Percentiles rank a stretch among this genome's conserved stretches.
phyloP scores from a whole-genome alignment of 768 basidiomycete genomes.

The Lepiota venenata region DNA sequence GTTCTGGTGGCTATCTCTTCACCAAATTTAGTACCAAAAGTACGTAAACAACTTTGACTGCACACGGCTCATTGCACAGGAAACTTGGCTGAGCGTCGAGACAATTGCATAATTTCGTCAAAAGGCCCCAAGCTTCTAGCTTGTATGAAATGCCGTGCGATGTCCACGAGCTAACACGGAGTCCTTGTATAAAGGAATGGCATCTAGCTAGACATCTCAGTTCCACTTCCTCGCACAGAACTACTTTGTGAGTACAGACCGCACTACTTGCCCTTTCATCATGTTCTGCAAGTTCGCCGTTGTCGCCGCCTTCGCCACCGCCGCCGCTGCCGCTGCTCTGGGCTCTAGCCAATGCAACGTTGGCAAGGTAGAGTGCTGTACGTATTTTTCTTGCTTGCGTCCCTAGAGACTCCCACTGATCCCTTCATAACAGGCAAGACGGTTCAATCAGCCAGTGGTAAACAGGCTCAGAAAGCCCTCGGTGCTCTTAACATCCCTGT shows the following conservation, averaged over 20 bases:
- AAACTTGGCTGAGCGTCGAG: too few relatives aligned
- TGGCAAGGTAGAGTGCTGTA: slow-evolving; percentile 8
- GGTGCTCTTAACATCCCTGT: slow-evolving; percentile 12
- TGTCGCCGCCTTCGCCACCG: not conserved
- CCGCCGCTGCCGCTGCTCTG: not conserved
- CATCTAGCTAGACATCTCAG: not conserved
- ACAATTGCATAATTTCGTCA: not conserved
- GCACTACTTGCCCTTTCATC: not conserved
- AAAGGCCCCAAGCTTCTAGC: not conserved
- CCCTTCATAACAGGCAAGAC: not conserved
- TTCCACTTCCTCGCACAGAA: not conserved
- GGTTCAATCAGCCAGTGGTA: not conserved
- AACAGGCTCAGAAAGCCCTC: not conserved
- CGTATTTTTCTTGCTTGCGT: not conserved
- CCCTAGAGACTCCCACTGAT: not conserved
- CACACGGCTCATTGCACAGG: too few relatives aligned
- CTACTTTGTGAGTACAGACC: not conserved
- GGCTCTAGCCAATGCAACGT: slow-evolving; percentile 6
- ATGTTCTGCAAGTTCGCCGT: slow-evolving; percentile 7
- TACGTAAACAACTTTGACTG: too few relatives aligned
- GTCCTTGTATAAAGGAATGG: not conserved
- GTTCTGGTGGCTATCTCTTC: not conserved
- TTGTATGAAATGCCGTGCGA: not conserved
- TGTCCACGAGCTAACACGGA: not conserved
- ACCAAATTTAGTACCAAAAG: too few relatives aligned